These are phyloP conservation scores for Dendrobium nobile DNA, from an alignment of 106 monocot species.

Conservation along the genomic window DNA sequence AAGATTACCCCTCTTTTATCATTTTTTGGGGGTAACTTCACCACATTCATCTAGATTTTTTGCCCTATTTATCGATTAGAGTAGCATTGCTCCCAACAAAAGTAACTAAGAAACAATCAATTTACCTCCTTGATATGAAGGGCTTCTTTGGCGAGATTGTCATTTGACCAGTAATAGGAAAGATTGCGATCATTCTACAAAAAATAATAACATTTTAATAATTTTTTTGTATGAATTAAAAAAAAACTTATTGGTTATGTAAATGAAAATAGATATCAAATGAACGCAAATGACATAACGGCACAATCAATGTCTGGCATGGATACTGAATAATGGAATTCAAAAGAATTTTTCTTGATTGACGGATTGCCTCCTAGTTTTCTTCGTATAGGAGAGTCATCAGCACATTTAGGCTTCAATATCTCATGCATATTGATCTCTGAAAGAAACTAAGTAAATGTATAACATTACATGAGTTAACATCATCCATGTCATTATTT, in stretches of 20 bases:
- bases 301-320: neutral
- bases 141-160: slow-evolving; percentile 23
- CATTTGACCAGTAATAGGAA: slow-evolving; percentile 33
- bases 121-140: slow-evolving; percentile 36
- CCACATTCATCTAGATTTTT: no score
- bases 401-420: slow-evolving; percentile 5
- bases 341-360: no score
- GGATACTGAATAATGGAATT: neutral
- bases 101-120: no score
- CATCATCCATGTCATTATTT: neutral
- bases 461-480: neutral
- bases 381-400: neutral
- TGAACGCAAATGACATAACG: neutral
- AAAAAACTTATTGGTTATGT: neutral
- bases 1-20: no score
- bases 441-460: neutral
- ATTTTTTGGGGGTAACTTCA: no score
- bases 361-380: neutral
- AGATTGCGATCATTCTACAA: slow-evolving; percentile 7
- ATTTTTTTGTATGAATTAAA: neutral
- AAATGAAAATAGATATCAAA: neutral
- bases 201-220: neutral
- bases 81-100: neutral
- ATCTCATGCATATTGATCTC: neutral
- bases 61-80: no score